Evolutionary conservation across 2,329 filamentous ascomycete species (phyloP), one percentile per base, ranked within the genome.

Genomic region (Berkeleyomyces rouxiae): DNA sequence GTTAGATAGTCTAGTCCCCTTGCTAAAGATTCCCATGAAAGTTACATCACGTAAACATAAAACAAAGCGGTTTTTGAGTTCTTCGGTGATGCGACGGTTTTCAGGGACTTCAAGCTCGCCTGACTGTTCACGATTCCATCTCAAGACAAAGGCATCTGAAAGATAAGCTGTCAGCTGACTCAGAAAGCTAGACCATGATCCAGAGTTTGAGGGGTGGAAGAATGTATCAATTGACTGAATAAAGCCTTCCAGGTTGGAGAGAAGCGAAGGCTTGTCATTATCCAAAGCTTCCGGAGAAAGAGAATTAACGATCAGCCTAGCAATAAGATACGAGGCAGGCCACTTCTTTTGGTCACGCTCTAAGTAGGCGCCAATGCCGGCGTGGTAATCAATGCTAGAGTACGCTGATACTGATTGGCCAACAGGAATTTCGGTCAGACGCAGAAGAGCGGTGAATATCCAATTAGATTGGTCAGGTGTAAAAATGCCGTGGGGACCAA

Each of bases 21-120:
- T 99, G 61, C 91, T 88, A 72, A 96, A 99, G 59, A 99, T 86
- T 37, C 93, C 93, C 91, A 99, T 96, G 72, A 96, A 99, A 3
- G 90, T 90, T 58, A 96, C 92, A 67, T 99, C 93, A 67, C 86
- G 86, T 66, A 99, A 76, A 66, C 90, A 88, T 44, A 91, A 76
- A 39, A 99, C 93, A 70, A 99, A 97, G 55, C 93, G 86, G 70
- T 80, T 83, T 76, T 91, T 96, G 67, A 99, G 73, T n/a, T 83
- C 84, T 40, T 84, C 81, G 66, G 84, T 93, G 67, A 99, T 84
- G 68, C 79, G 86, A 61, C 93, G 84, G 59, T 91, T 89, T 46
- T 80, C 75, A 0, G 92, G 91, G 1, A 92, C 82, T 53, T 95
- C 87, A 74, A 96, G 86, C 75, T 99, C 95, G 37, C 90, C 90